These are phyloP conservation scores for Venturia oleaginea DNA, from an alignment of 2,329 filamentous ascomycete genomes.

Conservation along the genomic window DNA sequence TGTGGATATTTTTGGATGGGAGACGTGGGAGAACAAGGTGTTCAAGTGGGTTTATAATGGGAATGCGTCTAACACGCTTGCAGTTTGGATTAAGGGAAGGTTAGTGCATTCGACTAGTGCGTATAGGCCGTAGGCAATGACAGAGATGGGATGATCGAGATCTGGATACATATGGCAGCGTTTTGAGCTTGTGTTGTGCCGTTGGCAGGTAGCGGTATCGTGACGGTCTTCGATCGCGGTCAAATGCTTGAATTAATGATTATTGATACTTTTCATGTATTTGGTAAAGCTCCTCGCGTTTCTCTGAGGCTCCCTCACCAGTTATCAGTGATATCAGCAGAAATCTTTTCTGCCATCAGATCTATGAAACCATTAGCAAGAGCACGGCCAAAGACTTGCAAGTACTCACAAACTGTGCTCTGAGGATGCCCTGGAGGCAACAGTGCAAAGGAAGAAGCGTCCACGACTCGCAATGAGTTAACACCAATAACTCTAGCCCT, in stretches of 20 bases:
- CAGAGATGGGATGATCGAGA: background rate
- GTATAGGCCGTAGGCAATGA: conserved; percentile 8
- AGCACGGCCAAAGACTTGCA: conserved; percentile 10
- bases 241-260: background rate
- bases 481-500: conserved; percentile 23
- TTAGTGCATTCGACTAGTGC: conserved; percentile 56
- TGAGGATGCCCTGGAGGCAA: conserved; percentile 17
- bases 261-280: background rate
- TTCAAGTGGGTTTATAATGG: conserved; percentile 94
- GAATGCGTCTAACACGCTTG: conserved; percentile 81
- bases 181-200: background rate
- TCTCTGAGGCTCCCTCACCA: background rate
- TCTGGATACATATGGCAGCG: background rate
- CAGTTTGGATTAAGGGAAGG: conserved; percentile 81
- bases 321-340: background rate
- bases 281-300: background rate
- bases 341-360: conserved; percentile 9
- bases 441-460: conserved; percentile 18
- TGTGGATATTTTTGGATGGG: conserved; percentile 86
- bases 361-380: background rate
- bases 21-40: conserved; percentile 75
- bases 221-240: background rate
- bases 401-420: conserved; percentile 20
- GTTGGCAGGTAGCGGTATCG: background rate
- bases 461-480: conserved; percentile 19